These are phyloP conservation scores for Plasmodium gonderi DNA, from an alignment of 169 alveolate species.

Conservation along the genomic window DNA sequence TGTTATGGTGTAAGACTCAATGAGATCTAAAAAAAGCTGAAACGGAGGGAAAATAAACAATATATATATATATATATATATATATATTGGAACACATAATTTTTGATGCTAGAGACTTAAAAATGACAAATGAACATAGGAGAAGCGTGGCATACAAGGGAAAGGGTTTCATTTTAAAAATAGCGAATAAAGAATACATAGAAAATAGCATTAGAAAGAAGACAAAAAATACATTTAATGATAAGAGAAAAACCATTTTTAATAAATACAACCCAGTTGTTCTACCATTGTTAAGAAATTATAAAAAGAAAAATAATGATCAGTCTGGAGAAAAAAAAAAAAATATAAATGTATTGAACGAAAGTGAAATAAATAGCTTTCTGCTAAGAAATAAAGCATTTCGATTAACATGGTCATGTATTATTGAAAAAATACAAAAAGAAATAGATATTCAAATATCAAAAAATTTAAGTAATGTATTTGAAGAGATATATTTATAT, in stretches of 20 bases:
- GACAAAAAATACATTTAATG: conserved; percentile 13
- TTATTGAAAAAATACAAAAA: conserved; percentile 23
- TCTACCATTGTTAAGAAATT: conserved; percentile 27
- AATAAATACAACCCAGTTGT: conserved; percentile 53
- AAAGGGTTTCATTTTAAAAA: conserved; percentile 37
- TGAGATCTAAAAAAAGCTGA: too few species aligned
- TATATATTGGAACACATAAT: not conserved
- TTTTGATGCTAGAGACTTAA: not conserved
- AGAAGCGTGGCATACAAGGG: conserved; percentile 15
- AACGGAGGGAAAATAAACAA: too few species aligned
- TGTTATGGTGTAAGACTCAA: too few species aligned
- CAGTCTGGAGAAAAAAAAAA: not conserved
- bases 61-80: too few species aligned
- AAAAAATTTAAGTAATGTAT: conserved; percentile 47
- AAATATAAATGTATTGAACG: conserved; percentile 30
- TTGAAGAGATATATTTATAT: conserved; percentile 49
- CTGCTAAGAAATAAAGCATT: conserved; percentile 51
- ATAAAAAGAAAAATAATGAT: not conserved
- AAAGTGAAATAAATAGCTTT: conserved; percentile 44
- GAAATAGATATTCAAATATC: conserved; percentile 60
- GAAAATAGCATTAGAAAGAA: not conserved
- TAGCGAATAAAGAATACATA: conserved; percentile 24
- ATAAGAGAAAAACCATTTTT: conserved; percentile 33
- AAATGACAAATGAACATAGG: conserved; percentile 10
- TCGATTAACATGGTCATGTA: conserved; percentile 55